phyloP scores from a whole-genome alignment of 2,329 filamentous ascomycete species.

The Curvularia lunata region DNA sequence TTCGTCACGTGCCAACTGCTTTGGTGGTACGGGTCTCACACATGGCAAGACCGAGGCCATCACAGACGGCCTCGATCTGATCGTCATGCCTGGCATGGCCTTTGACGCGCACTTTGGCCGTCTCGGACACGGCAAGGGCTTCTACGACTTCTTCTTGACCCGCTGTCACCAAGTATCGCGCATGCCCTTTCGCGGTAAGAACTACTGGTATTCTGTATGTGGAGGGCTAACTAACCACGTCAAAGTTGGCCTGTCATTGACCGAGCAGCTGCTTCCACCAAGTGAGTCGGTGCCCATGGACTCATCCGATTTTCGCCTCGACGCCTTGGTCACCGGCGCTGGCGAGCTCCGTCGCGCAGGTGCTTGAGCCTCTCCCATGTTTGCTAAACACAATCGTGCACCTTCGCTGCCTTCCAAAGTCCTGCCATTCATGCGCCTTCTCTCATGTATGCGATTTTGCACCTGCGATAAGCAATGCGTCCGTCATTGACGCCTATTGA shows the following conservation, averaged over 20 bases:
- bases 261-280: slow-evolving; percentile 78
- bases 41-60: slow-evolving; percentile 44
- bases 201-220: slow-evolving; percentile 36
- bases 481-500: slow-evolving; percentile 24
- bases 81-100: slow-evolving; percentile 90
- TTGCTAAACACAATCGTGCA: slow-evolving; percentile 8
- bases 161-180: slow-evolving; percentile 65
- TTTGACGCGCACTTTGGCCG: slow-evolving; percentile 80
- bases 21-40: slow-evolving; percentile 66
- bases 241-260: slow-evolving; percentile 78
- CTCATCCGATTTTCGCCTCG: slow-evolving; percentile 77
- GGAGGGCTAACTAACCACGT: slow-evolving; percentile 47
- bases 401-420: not conserved
- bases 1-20: slow-evolving; percentile 70
- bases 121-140: slow-evolving; percentile 93
- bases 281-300: slow-evolving; percentile 74
- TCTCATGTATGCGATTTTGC: slow-evolving; percentile 11
- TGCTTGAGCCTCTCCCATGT: slow-evolving; percentile 14
- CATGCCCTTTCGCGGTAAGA: slow-evolving; percentile 67
- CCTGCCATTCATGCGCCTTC: slow-evolving; percentile 12
- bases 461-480: slow-evolving; percentile 1
- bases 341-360: slow-evolving; percentile 57
- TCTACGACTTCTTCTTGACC: slow-evolving; percentile 92
- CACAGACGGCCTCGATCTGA: slow-evolving; percentile 71
- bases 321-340: slow-evolving; percentile 76